Percentiles rank a stretch among this genome's conserved stretches.
These are phyloP conservation scores for Lasiosphaeris hirsuta DNA, from an alignment of 495 filamentous ascomycete genomes.

Conservation along the genomic window DNA sequence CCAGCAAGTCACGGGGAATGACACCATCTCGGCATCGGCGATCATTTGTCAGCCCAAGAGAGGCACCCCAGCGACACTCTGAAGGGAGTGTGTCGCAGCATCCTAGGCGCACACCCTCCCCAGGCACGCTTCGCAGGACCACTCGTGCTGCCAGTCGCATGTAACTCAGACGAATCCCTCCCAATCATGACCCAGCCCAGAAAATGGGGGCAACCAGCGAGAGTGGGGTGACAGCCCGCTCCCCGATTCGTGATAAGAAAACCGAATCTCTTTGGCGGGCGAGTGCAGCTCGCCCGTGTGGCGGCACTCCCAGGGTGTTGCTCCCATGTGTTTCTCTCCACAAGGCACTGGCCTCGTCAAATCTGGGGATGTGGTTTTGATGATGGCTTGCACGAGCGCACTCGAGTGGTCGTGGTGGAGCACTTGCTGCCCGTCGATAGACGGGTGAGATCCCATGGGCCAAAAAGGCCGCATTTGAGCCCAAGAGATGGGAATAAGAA, in stretches of 20 bases:
- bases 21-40: conserved; percentile 34
- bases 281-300: conserved; percentile 1
- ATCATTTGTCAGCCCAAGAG: conserved; percentile 39
- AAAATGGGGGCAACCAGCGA: conserved; percentile 17
- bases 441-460: too few relatives aligned
- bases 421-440: too few relatives aligned
- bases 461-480: too few relatives aligned
- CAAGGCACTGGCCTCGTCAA: neutral
- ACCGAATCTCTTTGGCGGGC: conserved; percentile 19
- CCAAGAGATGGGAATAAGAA: neutral
- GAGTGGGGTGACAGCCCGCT: conserved; percentile 15
- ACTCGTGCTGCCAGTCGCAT: conserved; percentile 20
- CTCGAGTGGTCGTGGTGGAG: too few relatives aligned
- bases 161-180: conserved; percentile 10
- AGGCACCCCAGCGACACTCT: conserved; percentile 5
- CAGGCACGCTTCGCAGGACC: neutral
- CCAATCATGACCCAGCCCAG: conserved; percentile 26
- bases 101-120: conserved; percentile 7
- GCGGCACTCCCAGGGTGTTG: conserved; percentile 5
- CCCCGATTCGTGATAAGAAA: conserved; percentile 29
- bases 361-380: neutral
- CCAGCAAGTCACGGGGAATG: conserved; percentile 39
- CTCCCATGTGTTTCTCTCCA: conserved; percentile 7
- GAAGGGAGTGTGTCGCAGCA: neutral
- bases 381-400: neutral